phyloP scores from a whole-genome alignment of 129 eudicot genomes.

The Dittrichia graveolens region DNA sequence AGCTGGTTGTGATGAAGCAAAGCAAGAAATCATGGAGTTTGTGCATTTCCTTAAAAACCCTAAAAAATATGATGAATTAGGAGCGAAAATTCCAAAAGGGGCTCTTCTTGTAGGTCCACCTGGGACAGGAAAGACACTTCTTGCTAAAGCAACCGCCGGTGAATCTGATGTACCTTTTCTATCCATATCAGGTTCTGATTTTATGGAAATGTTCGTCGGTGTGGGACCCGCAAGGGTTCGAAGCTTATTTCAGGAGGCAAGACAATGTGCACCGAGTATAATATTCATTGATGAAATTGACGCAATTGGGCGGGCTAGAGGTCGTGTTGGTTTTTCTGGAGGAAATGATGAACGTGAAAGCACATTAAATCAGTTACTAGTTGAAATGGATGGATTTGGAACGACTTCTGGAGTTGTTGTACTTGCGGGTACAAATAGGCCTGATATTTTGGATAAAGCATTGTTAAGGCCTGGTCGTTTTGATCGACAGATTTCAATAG shows the following conservation, averaged over 20 bases:
- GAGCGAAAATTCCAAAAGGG: constrained; percentile 89
- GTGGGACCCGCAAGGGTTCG: constrained; percentile 83
- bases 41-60: constrained; percentile 77
- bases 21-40: constrained; percentile 86
- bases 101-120: constrained; percentile 93
- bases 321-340: constrained; percentile 76
- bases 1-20: constrained; percentile 89
- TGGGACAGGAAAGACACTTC: constrained; percentile 86
- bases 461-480: constrained; percentile 79
- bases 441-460: constrained; percentile 76
- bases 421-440: constrained; percentile 81
- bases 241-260: constrained; percentile 76
- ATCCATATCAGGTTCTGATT: constrained; percentile 77
- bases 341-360: constrained; percentile 78
- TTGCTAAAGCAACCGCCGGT: constrained; percentile 90
- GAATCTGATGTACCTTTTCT: constrained; percentile 83
- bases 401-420: constrained; percentile 79
- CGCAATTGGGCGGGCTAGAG: constrained; percentile 80
- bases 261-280: constrained; percentile 82
- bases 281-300: constrained; percentile 84
- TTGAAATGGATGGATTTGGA: constrained; percentile 89
- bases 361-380: constrained; percentile 80
- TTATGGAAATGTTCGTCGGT: constrained; percentile 91
- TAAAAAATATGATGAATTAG: constrained; percentile 70
- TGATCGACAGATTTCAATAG: constrained; percentile 79